These are phyloP conservation scores for Elymus sibiricus DNA, from an alignment of 176 grass and related monocot genomes.

Conservation along the genomic window DNA sequence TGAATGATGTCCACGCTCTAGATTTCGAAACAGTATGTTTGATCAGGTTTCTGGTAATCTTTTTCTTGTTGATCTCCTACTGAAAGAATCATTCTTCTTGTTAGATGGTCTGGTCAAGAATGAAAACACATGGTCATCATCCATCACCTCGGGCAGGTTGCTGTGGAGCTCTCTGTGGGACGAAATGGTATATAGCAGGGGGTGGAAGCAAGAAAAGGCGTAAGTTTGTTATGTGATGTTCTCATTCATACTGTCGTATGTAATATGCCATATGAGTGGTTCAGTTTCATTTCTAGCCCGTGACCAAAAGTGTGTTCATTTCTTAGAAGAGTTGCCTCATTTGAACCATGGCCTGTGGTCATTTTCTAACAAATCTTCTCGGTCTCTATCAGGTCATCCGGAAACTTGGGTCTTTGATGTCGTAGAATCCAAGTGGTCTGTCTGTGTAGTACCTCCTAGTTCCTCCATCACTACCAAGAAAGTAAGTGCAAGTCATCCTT, in stretches of 20 bases:
- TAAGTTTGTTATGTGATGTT: conserved; percentile 34
- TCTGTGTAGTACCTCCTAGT: conserved; percentile 74
- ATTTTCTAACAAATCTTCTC: conserved; percentile 9
- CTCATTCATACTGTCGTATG: not conserved
- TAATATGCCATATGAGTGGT: conserved; percentile 17
- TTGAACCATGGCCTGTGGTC: not conserved
- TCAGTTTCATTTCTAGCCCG: not conserved
- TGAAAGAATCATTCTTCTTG: conserved; percentile 32
- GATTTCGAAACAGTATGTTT: conserved; percentile 92
- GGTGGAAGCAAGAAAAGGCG: conserved; percentile 99
- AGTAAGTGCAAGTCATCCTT: conserved; percentile 46
- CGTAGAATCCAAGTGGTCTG: conserved; percentile 79
- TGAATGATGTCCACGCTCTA: conserved; percentile 89
- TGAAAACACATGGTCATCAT: conserved; percentile 85
- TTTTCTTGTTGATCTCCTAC: conserved; percentile 4
- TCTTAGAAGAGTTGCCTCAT: not conserved
- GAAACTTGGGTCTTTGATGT: conserved; percentile 91
- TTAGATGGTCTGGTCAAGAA: conserved; percentile 98
- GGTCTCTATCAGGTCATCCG: conserved; percentile 60
- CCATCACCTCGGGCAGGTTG: conserved; percentile 92
- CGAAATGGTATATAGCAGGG: conserved; percentile 96
- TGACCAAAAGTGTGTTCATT: not conserved
- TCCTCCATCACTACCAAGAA: conserved; percentile 82
- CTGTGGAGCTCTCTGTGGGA: conserved; percentile 87
- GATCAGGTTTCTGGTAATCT: conserved; percentile 4